These are phyloP conservation scores for Fusarium siculi DNA, from an alignment of 2,329 filamentous ascomycete species.

Conservation along the genomic window DNA sequence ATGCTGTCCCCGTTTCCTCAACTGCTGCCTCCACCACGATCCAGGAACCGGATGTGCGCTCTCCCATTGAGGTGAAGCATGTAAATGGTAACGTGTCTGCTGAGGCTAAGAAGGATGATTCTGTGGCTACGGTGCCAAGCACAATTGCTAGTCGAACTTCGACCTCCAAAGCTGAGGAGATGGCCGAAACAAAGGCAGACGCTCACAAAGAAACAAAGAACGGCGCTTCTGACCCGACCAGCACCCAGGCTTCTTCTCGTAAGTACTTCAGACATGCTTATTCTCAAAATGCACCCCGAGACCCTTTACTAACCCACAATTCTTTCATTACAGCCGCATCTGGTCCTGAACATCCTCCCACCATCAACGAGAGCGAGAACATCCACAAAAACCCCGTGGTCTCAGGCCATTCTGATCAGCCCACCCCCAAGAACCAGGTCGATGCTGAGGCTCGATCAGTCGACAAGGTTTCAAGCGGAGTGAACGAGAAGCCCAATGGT, in stretches of 20 bases:
- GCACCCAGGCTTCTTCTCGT: constrained; percentile 36
- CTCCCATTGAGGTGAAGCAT: constrained; percentile 33
- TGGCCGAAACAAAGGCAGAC: constrained; percentile 21
- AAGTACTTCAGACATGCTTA: constrained; percentile 24
- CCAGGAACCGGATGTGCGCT: constrained; percentile 10
- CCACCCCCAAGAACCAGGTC: constrained; percentile 29
- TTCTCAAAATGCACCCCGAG: background rate
- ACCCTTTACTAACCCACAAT: constrained; percentile 25
- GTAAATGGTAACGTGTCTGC: constrained; percentile 29
- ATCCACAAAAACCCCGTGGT: constrained; percentile 19
- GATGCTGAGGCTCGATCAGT: constrained; percentile 16
- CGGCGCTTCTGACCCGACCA: background rate
- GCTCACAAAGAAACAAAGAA: constrained; percentile 24
- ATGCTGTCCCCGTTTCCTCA: constrained; percentile 25
- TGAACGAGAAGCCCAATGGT: constrained; percentile 32
- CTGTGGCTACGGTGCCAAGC: constrained; percentile 10
- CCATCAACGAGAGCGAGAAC: constrained; percentile 25
- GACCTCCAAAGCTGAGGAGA: constrained; percentile 22
- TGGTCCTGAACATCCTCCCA: constrained; percentile 29
- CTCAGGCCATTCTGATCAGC: constrained; percentile 39
- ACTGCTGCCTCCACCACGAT: constrained; percentile 15
- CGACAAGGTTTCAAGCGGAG: constrained; percentile 6
- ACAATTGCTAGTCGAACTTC: constrained; percentile 20
- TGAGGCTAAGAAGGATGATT: constrained; percentile 10
- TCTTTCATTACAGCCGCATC: constrained; percentile 20